Conservation (phyloP, 352 stramenopile species). For the Phytophthora pseudosyringae region DNA sequence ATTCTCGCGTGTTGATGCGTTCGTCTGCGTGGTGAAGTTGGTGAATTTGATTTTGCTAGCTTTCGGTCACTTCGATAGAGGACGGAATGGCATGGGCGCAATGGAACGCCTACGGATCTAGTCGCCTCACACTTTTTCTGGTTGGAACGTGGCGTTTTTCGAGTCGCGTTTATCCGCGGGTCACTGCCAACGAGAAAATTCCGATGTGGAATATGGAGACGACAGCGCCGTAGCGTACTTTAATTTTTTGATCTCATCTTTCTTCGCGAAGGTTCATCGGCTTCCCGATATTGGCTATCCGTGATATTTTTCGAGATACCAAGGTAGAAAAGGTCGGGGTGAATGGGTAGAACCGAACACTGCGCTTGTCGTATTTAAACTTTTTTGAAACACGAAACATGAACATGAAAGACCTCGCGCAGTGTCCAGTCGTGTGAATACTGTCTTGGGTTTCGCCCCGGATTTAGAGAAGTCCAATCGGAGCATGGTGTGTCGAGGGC, state of each 20-base stretch:
- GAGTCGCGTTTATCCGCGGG: conserved; percentile 16
- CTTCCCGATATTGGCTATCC: conserved; percentile 5
- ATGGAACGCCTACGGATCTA: conserved; percentile 33
- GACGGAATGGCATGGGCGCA: conserved; percentile 24
- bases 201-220: conserved; percentile 29
- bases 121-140: conserved; percentile 11
- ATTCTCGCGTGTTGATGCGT: conserved; percentile 22
- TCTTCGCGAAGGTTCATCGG: conserved; percentile 14
- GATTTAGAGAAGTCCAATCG: conserved; percentile 8
- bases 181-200: conserved; percentile 24
- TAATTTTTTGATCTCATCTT: conserved; percentile 37
- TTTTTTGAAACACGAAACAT: conserved; percentile 38
- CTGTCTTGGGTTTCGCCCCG: neutral
- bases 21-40: conserved; percentile 20
- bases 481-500: neutral
- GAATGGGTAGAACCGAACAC: conserved; percentile 17
- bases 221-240: conserved; percentile 35
- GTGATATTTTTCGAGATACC: neutral
- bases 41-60: conserved; percentile 17
- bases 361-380: conserved; percentile 42
- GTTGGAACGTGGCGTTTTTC: conserved; percentile 12
- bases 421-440: neutral
- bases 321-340: conserved; percentile 6
- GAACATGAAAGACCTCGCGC: conserved; percentile 3
- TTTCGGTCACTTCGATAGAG: conserved; percentile 26